Evolutionary conservation across 805 yeast genomes (phyloP), one percentile per base, ranked within the genome.

Genomic region (Saccharomyces eubayanus): DNA sequence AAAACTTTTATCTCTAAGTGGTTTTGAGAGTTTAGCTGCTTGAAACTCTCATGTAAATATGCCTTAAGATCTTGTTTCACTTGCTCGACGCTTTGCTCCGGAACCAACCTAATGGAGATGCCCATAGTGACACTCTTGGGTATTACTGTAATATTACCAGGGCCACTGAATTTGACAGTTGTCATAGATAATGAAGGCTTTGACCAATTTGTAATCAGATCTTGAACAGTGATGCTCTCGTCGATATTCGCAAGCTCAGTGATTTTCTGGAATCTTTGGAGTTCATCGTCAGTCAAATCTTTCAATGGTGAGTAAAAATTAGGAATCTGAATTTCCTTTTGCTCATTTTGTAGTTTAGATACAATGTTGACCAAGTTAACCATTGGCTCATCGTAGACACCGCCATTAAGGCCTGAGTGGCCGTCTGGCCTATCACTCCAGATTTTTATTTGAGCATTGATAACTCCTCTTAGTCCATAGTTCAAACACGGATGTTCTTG

Each of bases 371-470:
- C 78, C 68, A 92, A 70, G 65, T 92, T 98, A 72, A 88, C 81
- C 0, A 95, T 84, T 1, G 99, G 97, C 62, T 92, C 99, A 54
- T 86, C 77, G 56, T 82, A 80, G 8, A 86, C 84, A 55, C 98
- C 98, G 51, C 99, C 99, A 71, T 90, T 95, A 9, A 94, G 94
- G 57, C 99, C 99, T 0, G 97, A 89, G 66, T 94, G 99, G 55
- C 96, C 74, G 68, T 94, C 97, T 1, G 95, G 96, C 55, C 77
- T 77, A 58, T 84, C 91, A 51, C 90, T 82, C 54, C 75, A 73
- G 10, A 94, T 76, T 36, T 81, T 81, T 2, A 94, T 79, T n/a
- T 83, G 75, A 1, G 89, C 85, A 69, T 90, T 87, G 27, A 94
- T 76, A 1, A 91, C 92, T 50, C 99, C 99, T 65, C 99, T 77